Conservation (phyloP, 2,329 filamentous ascomycete species). For the Penicillium capsulatum region DNA sequence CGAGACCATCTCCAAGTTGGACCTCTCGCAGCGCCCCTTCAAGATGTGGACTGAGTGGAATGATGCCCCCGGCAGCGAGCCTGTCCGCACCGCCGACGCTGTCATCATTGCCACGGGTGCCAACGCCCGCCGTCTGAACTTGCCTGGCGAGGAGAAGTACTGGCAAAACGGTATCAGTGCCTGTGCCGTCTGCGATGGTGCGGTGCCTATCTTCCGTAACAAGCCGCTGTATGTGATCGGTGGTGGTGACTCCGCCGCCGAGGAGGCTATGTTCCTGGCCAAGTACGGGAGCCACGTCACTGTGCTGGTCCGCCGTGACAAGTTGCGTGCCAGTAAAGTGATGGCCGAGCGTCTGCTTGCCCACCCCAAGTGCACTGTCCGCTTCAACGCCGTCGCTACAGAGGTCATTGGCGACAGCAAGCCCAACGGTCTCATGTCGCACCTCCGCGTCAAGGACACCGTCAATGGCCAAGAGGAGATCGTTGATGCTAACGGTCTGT, state of each 20-base stretch:
- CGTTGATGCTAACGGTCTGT: constrained; percentile 86
- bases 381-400: constrained; percentile 74
- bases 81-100: constrained; percentile 78
- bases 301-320: constrained; percentile 83
- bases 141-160: constrained; percentile 87
- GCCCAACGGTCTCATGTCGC: constrained; percentile 73
- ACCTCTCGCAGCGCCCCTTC: constrained; percentile 80
- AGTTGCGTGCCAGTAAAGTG: constrained; percentile 80
- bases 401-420: constrained; percentile 82
- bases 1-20: constrained; percentile 86
- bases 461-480: constrained; percentile 71
- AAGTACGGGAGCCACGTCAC: constrained; percentile 97
- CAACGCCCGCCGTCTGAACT: constrained; percentile 75
- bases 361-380: constrained; percentile 86
- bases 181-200: constrained; percentile 95
- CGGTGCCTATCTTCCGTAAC: constrained; percentile 94
- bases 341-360: constrained; percentile 81
- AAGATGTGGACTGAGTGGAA: constrained; percentile 89
- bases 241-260: constrained; percentile 92
- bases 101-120: constrained; percentile 95
- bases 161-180: constrained; percentile 97
- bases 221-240: constrained; percentile 95
- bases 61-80: constrained; percentile 64
- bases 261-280: constrained; percentile 94
- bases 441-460: constrained; percentile 77